Conservation (phyloP, 2,329 filamentous ascomycete genomes). For the Fusarium armeniacum region DNA sequence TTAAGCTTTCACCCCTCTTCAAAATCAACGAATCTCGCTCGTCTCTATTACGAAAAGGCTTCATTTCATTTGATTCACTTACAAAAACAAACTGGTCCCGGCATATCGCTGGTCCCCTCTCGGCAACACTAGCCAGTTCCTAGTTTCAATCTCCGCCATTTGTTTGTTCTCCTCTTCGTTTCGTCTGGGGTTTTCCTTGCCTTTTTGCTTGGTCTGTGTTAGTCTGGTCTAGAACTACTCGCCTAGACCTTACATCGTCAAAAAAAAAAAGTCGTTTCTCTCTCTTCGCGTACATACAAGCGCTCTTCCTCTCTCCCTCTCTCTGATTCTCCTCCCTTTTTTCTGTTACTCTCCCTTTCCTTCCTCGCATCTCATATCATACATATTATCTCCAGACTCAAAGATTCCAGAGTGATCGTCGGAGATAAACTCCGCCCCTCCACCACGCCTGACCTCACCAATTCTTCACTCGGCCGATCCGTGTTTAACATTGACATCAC, state of each 20-base stretch:
- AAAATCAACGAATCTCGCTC: slow-evolving; percentile 12
- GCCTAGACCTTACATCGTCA: slow-evolving; percentile 26
- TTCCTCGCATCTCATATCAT: slow-evolving; percentile 17
- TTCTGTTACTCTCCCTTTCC: not conserved
- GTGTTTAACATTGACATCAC: slow-evolving; percentile 45
- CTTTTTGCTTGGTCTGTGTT: slow-evolving; percentile 17
- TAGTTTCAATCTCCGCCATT: slow-evolving; percentile 43
- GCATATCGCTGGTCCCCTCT: slow-evolving; percentile 31
- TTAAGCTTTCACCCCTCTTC: slow-evolving; percentile 14
- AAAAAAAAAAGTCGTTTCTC: slow-evolving; percentile 40
- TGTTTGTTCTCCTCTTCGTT: slow-evolving; percentile 32
- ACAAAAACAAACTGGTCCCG: slow-evolving; percentile 30
- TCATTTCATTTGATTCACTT: not conserved
- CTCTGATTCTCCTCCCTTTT: slow-evolving; percentile 25
- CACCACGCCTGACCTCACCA: slow-evolving; percentile 37
- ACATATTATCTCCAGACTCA: slow-evolving; percentile 19
- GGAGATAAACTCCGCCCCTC: slow-evolving; percentile 36
- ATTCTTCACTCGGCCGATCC: slow-evolving; percentile 40
- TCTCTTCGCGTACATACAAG: slow-evolving; percentile 23
- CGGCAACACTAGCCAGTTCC: slow-evolving; percentile 43
- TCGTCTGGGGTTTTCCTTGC: slow-evolving; percentile 35
- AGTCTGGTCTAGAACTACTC: slow-evolving; percentile 28
- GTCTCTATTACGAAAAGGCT: slow-evolving; percentile 20
- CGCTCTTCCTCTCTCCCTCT: slow-evolving; percentile 2
- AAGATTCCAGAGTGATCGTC: slow-evolving; percentile 32